Base-by-base conservation (phyloP, 495 filamentous ascomycete genomes). In the Lasiosphaeria hispida region DNA sequence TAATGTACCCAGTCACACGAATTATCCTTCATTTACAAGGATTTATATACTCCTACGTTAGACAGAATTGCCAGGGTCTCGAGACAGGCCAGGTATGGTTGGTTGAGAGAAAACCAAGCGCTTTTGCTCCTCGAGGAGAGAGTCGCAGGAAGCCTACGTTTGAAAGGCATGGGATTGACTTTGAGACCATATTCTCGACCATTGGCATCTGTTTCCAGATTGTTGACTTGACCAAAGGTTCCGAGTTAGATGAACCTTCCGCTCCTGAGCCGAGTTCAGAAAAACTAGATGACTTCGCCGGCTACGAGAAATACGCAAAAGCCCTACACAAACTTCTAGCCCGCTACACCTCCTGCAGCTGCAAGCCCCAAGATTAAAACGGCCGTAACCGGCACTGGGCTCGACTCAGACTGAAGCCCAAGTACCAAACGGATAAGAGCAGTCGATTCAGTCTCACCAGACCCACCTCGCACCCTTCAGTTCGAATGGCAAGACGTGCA, bases 331-430 rank as follows among this genome's bases (percentile, higher is more conserved):
- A 9, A 11, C 13, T 14, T 17, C 34, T 51, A 13, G 14, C 19
- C 11, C 14, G 37, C 14, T 37, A 51, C 34, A 15, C 18, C 18
- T 37, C 18, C 4, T 51, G 48, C 48, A 51, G 48, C n/a, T 51
- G 48, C 48, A 51, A 11, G 6, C 18, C 18, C 19, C 19, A 13
- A 7, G n/a, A 15, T 13, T 13, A 8, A 51, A 7, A 30, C 19
- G 19, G 33, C 9, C 48, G 33, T 14, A 43, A 15, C 40, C 40
- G 40, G 40, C 48, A 51, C 48, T 51, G 48, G 48, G 48, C 48
- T 17, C 19, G 48, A 33, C 8, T 51, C 10, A 35, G 48, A 17
- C 17, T 51, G 48, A 51, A 36, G 34, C 48, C 48, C 4, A 7
- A 35, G 4, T 36, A 51, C 48, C 23, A 14, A 17, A n/a, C 17